A percentile compares a stretch with the other conserved stretches of the same genome.
phyloP scores from a whole-genome alignment of 2,329 filamentous ascomycete species.

The Epichloe hybrida region DNA sequence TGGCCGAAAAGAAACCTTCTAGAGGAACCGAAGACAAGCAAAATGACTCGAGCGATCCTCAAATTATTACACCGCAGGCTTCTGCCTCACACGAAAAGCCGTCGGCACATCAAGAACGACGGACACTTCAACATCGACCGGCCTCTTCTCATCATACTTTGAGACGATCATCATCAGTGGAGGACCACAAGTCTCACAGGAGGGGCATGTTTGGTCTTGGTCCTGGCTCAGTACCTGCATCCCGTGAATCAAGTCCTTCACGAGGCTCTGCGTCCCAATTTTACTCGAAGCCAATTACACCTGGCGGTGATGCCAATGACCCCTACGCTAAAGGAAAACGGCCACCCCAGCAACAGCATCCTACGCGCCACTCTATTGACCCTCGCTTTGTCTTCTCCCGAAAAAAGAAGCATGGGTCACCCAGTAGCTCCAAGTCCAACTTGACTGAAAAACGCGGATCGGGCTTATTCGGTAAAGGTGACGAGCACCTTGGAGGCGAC shows the following conservation, averaged over 20 bases:
- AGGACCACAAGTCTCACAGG: conserved; percentile 32
- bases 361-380: conserved; percentile 52
- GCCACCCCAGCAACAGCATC: conserved; percentile 51
- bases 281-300: conserved; percentile 65
- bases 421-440: conserved; percentile 37
- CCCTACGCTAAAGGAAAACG: conserved; percentile 77
- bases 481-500: conserved; percentile 17
- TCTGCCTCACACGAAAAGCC: conserved; percentile 41
- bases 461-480: conserved; percentile 23
- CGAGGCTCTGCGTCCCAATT: conserved; percentile 46
- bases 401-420: conserved; percentile 53
- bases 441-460: conserved; percentile 42
- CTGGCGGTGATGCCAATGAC: conserved; percentile 69
- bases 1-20: conserved; percentile 15
- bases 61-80: conserved; percentile 56
- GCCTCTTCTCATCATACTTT: conserved; percentile 29
- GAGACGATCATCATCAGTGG: conserved; percentile 26
- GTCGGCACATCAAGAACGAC: conserved; percentile 26
- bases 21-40: conserved; percentile 24
- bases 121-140: conserved; percentile 27
- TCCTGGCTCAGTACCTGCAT: conserved; percentile 40
- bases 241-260: conserved; percentile 51
- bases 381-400: conserved; percentile 72
- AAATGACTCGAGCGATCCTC: conserved; percentile 24
- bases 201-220: conserved; percentile 40